These are phyloP conservation scores for Candida nemodendra DNA, from an alignment of 805 yeast species.

Conservation along the genomic window DNA sequence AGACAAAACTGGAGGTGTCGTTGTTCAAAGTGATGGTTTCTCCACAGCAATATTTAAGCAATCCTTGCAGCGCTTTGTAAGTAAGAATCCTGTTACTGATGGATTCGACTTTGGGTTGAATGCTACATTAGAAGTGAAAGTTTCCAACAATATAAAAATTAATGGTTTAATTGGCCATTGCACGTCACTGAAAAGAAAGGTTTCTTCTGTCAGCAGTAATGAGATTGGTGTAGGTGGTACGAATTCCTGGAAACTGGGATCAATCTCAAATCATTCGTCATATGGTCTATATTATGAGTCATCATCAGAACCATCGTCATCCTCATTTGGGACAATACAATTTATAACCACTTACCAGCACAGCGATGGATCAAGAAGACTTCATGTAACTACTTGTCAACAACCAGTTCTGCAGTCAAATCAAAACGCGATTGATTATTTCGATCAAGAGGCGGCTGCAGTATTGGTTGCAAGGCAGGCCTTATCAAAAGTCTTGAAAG, in stretches of 20 bases:
- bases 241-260: conserved; percentile 59
- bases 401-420: conserved; percentile 40
- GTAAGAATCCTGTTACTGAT: conserved; percentile 34
- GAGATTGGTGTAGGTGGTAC: conserved; percentile 51
- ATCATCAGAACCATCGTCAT: conserved; percentile 19
- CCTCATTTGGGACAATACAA: conserved; percentile 43
- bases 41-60: conserved; percentile 67
- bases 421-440: conserved; percentile 43
- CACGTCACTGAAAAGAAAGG: conserved; percentile 40
- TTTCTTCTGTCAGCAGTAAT: conserved; percentile 34
- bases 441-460: conserved; percentile 71
- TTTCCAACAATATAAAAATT: conserved; percentile 48
- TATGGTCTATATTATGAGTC: conserved; percentile 60
- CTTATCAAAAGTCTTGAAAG: conserved; percentile 39
- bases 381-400: conserved; percentile 60
- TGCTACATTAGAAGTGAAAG: conserved; percentile 57
- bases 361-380: conserved; percentile 52
- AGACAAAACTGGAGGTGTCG: conserved; percentile 59
- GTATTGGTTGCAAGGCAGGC: conserved; percentile 59
- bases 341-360: conserved; percentile 63
- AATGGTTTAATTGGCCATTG: conserved; percentile 67
- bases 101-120: conserved; percentile 53
- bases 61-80: conserved; percentile 54
- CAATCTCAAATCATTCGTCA: conserved; percentile 54
- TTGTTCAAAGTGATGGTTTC: conserved; percentile 64